These are phyloP conservation scores for Leccinum rimulosum DNA, from an alignment of 768 basidiomycete genomes.

Conservation along the genomic window DNA sequence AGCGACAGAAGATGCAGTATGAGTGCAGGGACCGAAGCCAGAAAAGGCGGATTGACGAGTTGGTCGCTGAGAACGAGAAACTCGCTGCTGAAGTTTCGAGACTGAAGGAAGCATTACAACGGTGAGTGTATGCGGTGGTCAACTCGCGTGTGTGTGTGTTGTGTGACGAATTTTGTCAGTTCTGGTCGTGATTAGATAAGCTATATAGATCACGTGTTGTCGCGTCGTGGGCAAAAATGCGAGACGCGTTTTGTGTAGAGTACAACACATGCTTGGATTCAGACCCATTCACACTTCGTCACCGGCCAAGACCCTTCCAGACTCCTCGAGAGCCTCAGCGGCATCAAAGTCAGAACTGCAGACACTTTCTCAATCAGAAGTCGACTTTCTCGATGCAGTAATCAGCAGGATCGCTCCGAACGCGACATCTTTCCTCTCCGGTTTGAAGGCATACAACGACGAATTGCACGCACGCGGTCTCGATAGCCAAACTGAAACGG, in stretches of 20 bases:
- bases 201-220: conserved; percentile 22
- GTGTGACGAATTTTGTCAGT: no score
- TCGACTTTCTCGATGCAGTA: conserved; percentile 73
- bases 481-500: conserved; percentile 73
- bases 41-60: conserved; percentile 20
- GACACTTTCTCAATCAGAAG: conserved; percentile 51
- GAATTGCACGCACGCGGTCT: conserved; percentile 70
- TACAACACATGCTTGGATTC: conserved; percentile 41
- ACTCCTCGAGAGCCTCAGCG: conserved; percentile 41
- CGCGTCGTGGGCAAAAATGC: conserved; percentile 25
- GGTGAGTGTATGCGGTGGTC: conserved; percentile 8
- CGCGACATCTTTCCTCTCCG: conserved; percentile 72
- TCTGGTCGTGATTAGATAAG: conserved; percentile 24
- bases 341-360: conserved; percentile 48
- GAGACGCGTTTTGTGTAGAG: conserved; percentile 13
- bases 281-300: conserved; percentile 49
- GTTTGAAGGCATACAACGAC: conserved; percentile 86
- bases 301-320: conserved; percentile 36
- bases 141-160: no score
- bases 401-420: conserved; percentile 62
- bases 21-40: conserved; percentile 25
- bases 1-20: conserved; percentile 24
- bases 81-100: conserved; percentile 16
- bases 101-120: conserved; percentile 15
- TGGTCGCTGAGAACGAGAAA: conserved; percentile 16